phyloP scores from a whole-genome alignment of 768 basidiomycete species.

The Phaffia tasmanica region DNA sequence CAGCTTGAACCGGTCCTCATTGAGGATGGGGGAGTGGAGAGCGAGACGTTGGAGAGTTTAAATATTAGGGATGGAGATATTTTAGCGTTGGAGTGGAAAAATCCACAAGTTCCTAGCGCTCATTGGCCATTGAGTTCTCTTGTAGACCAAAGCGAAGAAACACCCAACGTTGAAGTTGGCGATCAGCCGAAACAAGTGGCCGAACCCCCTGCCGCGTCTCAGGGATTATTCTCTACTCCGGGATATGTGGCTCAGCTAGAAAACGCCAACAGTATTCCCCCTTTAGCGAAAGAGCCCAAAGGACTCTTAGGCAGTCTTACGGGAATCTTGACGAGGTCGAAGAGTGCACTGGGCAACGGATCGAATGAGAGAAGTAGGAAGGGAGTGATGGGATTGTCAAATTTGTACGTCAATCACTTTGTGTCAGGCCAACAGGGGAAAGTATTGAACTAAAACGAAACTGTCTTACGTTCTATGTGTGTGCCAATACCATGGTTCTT shows the following conservation, averaged over 20 bases:
- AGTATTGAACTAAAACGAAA: not conserved
- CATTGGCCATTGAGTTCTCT: conserved; percentile 15
- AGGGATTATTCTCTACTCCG: not conserved
- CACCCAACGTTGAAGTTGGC: not conserved
- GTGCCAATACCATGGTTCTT: conserved; percentile 26
- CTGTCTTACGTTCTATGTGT: conserved; percentile 5
- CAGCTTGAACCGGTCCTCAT: not conserved
- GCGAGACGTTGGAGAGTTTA: conserved; percentile 23
- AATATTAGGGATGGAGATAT: conserved; percentile 12
- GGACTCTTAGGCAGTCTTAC: conserved; percentile 12
- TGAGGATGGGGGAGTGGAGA: not conserved
- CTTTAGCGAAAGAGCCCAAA: conserved; percentile 18
- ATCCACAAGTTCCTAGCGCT: not conserved
- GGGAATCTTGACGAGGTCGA: conserved; percentile 34
- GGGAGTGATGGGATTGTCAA: conserved; percentile 75
- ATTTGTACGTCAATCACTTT: conserved; percentile 53
- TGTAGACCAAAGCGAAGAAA: not conserved
- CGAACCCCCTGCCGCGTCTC: conserved; percentile 6
- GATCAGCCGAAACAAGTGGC: not conserved
- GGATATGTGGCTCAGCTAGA: conserved; percentile 16
- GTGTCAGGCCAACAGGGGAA: not conserved
- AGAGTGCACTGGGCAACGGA: conserved; percentile 26
- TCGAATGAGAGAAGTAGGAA: conserved; percentile 38
- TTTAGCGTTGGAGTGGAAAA: conserved; percentile 15
- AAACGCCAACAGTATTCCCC: conserved; percentile 3